Evolutionary conservation across 495 filamentous ascomycete genomes (phyloP), one percentile per base, ranked within the genome.

Genomic region (Tuber magnatum): DNA sequence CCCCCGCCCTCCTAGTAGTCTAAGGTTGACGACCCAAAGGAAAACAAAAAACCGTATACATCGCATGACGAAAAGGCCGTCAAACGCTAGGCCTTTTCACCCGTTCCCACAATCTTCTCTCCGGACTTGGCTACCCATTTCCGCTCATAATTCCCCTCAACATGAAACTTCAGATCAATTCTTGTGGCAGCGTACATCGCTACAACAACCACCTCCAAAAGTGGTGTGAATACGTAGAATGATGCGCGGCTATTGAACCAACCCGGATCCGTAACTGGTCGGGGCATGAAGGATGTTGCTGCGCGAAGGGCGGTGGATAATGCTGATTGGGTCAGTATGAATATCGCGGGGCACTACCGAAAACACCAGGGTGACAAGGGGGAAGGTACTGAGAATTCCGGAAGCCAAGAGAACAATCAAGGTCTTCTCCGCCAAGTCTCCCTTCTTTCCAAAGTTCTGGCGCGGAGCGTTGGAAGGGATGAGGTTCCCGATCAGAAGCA

Each of bases 171-270:
- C 75, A 86, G 85, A 78, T 97, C 93, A 44, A 94, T 88, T 38
- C 93, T 86, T 6, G 84, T 84, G 8, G 91, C 77, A 3, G 89
- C 86, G 82, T 91, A 94, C 5, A 90, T 77, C 14, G 84, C 84
- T 3, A 94, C 87, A 20, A 94, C 88, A 5, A 90, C 35, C 40
- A 93, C 83, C 83, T 97, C 94, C 20, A 93, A 85, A 0, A 83
- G 84, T 77, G 94, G 94, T 81, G 91, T 89, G 85, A 97, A 93
- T 78, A 89, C 81, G 83, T 94, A 97, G 84, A 95, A 97, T 79
- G 88, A 88, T 4, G 89, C 87, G 78, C 91, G 91, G 75, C 82
- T 84, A 77, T 91, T 87, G 76, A 91, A 95, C 86, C 89, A 91
- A 4, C 89, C 86, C 18, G 92, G 91, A 46, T 91, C 51, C 9